phyloP scores from a whole-genome alignment of 345 rosid species.

The Arabidopsis arenosa region DNA sequence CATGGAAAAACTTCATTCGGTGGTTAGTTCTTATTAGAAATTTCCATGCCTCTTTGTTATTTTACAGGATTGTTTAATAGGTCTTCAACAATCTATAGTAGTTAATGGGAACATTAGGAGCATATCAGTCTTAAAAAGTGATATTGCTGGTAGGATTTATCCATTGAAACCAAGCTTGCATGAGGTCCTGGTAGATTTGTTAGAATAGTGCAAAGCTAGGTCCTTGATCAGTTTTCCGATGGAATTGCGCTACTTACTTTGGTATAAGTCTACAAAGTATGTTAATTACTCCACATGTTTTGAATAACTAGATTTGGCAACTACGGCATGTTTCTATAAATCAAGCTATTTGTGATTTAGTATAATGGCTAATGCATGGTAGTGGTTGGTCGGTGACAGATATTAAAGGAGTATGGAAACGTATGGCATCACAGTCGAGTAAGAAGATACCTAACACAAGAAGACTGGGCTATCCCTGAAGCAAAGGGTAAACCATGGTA shows the following conservation, averaged over 20 bases:
- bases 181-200: too few species aligned
- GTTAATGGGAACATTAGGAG: neutral
- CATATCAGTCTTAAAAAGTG: neutral
- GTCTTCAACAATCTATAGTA: neutral
- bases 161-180: too few species aligned
- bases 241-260: neutral
- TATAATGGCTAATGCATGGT: conserved; percentile 9
- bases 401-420: conserved; percentile 71
- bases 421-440: conserved; percentile 94
- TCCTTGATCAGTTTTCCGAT: neutral
- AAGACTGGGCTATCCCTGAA: conserved; percentile 80
- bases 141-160: too few species aligned
- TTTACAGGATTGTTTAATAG: neutral
- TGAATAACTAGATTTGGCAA: neutral
- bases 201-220: too few species aligned
- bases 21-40: conserved; percentile 55
- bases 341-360: neutral
- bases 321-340: neutral
- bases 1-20: conserved; percentile 88
- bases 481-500: conserved; percentile 91
- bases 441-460: conserved; percentile 80
- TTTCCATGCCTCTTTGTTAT: neutral
- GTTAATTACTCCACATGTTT: neutral
- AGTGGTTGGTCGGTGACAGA: conserved; percentile 50
- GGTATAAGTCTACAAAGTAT: neutral